A percentile compares a stretch with the other conserved stretches of the same genome.
phyloP scores from a whole-genome alignment of 2,329 filamentous ascomycete species.

The Pleomassaria siparia region DNA sequence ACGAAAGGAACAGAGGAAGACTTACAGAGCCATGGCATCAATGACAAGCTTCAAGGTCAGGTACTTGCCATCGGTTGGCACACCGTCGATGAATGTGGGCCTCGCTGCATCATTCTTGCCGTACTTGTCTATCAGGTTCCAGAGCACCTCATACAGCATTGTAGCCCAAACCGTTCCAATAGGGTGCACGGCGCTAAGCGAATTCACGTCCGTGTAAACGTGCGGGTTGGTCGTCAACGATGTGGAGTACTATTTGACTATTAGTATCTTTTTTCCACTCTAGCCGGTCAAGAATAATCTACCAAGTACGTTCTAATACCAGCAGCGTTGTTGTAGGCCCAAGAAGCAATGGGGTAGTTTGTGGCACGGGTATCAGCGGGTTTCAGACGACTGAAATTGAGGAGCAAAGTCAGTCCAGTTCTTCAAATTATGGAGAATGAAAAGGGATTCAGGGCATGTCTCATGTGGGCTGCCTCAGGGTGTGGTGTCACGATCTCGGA shows the following conservation, averaged over 20 bases:
- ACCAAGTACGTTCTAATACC: conserved; percentile 55
- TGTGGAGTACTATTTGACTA: too few relatives aligned
- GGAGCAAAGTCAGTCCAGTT: too few relatives aligned
- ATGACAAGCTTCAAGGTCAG: conserved; percentile 57
- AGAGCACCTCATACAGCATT: conserved; percentile 59
- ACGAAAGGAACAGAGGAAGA: neutral
- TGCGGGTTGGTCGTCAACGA: conserved; percentile 53
- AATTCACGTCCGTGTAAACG: conserved; percentile 51
- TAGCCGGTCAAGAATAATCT: too few relatives aligned
- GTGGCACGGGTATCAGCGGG: conserved; percentile 48
- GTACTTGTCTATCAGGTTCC: conserved; percentile 60
- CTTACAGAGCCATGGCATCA: conserved; percentile 51
- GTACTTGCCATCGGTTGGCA: conserved; percentile 57
- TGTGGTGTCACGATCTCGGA: too few relatives aligned
- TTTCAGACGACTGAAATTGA: conserved; percentile 52
- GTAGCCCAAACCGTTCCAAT: conserved; percentile 57
- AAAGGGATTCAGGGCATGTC: too few relatives aligned
- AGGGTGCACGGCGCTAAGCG: conserved; percentile 46
- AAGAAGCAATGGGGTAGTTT: conserved; percentile 55
- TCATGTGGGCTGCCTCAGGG: too few relatives aligned
- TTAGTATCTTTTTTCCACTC: too few relatives aligned
- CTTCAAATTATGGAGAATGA: too few relatives aligned
- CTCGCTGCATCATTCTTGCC: conserved; percentile 51
- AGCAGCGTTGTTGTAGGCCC: conserved; percentile 47
- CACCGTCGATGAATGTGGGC: conserved; percentile 48